phyloP scores from a whole-genome alignment of 192 early-diverging fungal genomes.

The Backusella tarrabulga region DNA sequence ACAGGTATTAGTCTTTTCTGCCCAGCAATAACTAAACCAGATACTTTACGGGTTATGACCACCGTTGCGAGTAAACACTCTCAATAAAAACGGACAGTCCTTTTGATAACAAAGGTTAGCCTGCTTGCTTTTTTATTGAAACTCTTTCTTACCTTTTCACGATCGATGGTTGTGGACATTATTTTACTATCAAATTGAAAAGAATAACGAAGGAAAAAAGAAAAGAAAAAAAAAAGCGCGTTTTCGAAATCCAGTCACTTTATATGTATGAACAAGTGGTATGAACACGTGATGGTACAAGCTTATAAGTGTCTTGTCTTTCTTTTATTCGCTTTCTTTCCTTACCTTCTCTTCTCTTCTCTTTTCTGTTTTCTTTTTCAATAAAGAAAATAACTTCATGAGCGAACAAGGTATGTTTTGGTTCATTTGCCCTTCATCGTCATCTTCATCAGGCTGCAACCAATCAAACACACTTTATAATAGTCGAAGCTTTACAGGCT shows the following conservation, averaged over 20 bases:
- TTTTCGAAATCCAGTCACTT: neutral
- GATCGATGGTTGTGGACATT: constrained; percentile 29
- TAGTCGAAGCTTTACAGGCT: neutral
- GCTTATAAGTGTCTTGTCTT: neutral
- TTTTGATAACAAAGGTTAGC: neutral
- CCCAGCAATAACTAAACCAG: neutral
- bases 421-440: neutral
- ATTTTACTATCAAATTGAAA: neutral
- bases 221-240: constrained; percentile 8
- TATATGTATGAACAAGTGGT: neutral
- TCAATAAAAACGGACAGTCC: constrained; percentile 58
- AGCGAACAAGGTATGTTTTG: neutral
- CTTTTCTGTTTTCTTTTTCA: neutral
- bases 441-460: neutral
- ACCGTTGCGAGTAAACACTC: constrained; percentile 43
- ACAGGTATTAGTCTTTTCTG: neutral
- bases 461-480: neutral
- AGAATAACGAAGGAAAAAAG: neutral
- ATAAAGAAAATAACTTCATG: neutral
- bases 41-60: constrained; percentile 40
- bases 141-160: constrained; percentile 35
- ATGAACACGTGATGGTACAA: neutral
- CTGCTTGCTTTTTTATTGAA: neutral
- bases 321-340: neutral
- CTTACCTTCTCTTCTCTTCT: too few relatives aligned